Base-by-base conservation (phyloP, 1,139 yeast species). In the Sugiyamaella sp. region DNA sequence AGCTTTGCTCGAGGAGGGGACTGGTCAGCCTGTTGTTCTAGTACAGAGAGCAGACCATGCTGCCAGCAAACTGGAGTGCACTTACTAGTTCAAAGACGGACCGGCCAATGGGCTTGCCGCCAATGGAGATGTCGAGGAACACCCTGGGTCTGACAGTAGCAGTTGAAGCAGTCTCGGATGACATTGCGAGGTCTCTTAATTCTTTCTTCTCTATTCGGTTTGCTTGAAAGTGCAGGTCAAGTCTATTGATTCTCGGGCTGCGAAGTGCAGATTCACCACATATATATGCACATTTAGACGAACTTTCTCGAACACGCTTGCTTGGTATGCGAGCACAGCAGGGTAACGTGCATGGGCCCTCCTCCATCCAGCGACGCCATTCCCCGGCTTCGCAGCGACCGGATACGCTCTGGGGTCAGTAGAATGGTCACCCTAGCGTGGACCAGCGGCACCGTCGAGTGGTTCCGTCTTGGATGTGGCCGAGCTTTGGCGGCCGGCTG, bases 71-170 rank as follows among this genome's bases (percentile, higher is more conserved):
- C n/a, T n/a, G 4, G 88, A 97, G n/a, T 85, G 78, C 96, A 61
- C 78, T 76, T 76, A 78, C 90, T 52, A 90, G 75, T 66, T 88
- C 89, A 67, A 89, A 86, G 5, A 83, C 85, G 33, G 86, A 78
- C 63, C 95, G 80, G 37, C 96, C 97, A 59, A 80, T 77, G 5
- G 81, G 74, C 54, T 74, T 77, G 33, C 79, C 85, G 52, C 85
- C 88, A 62, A 86, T 82, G 8, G 90, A 71, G 57, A 89, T 77
- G 66, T 89, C 96, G 63, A 90, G 84, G 69, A 71, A 90, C 22
- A 88, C 89, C 72, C 80, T 82, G 16, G 84, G 73, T 41, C 51
- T 35, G 4, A 24, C 33, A 14, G 24, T 17, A 21, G 10, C 29
- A 39, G 29, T 22, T 8, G 8, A 12, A 12, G 14, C 4, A 8